Base-by-base conservation (phyloP, 352 stramenopile species). In the Albugo candida region DNA sequence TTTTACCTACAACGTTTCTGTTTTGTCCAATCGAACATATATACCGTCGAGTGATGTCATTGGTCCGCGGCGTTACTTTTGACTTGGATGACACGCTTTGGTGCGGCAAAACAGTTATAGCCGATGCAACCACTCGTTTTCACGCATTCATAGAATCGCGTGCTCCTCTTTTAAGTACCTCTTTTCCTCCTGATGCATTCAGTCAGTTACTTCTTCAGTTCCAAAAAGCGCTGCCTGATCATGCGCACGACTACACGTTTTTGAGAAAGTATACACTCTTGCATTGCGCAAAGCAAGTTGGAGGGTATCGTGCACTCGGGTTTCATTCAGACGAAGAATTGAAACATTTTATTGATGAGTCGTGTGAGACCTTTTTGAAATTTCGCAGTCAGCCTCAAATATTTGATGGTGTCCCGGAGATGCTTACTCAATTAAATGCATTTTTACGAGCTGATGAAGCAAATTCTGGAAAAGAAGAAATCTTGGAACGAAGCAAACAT, bases 81-180 rank as follows among this genome's bases (percentile, higher is more conserved):
- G 72, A 85, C 58, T 58, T 85, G 57, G 72, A 85, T 57, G 72
- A 85, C 62, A 85, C 72, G 34, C 55, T 85, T 8, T 85, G 72
- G 72, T 73, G 72, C 46, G 72, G 67, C 38, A 61, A 61, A 52
- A 53, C 49, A 12, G 64, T 79, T 36, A 63, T 85, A 18, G 44
- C 45, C 40, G 65, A 65, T 31, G 72, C 72, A 5, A 65, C 44
- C 41, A 45, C 49, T 14, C 52, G 54, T 24, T 82, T 85, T 55
- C 72, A 85, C 52, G 49, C 51, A 2, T 71, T 64, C 39, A 13
- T 85, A 13, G 47, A 47, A 6, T 31, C 58, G 37, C 50, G 56
- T 34, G 49, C 51, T 52, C 70, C 70, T 11, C 42, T 53, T 19
- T 24, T 77, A 11, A 56, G 59, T 0, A 49, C 54, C 1, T 21